Conservation (phyloP, 768 basidiomycete genomes). For the Suillus clintonianus region DNA sequence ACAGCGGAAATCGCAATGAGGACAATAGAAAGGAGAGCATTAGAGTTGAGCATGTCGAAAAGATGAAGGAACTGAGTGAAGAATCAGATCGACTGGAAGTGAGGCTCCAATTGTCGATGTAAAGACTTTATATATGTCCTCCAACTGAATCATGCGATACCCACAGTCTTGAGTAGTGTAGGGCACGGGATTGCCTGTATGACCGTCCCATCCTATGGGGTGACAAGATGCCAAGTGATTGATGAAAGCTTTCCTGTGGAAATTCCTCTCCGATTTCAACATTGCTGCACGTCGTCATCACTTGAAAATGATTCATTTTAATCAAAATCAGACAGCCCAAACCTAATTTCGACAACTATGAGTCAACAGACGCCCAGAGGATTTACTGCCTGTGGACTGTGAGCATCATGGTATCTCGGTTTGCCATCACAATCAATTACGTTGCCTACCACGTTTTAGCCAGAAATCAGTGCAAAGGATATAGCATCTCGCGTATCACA, state of each 20-base stretch:
- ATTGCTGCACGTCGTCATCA: neutral
- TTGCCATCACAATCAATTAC: neutral
- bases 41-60: slow-evolving; percentile 17
- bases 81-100: slow-evolving; percentile 3
- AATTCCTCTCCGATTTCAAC: neutral
- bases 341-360: neutral
- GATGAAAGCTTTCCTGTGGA: neutral
- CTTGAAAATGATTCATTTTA: neutral
- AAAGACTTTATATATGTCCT: slow-evolving; percentile 2
- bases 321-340: neutral
- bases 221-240: neutral
- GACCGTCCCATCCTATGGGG: neutral
- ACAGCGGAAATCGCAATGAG: slow-evolving; percentile 14
- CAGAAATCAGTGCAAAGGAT: neutral
- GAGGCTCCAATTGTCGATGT: neutral
- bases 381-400: neutral
- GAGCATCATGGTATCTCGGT: neutral
- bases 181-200: neutral
- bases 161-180: neutral
- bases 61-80: neutral
- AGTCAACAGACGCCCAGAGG: neutral
- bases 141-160: neutral
- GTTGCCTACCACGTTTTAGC: neutral
- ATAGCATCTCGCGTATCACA: neutral
- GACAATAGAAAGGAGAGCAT: slow-evolving; percentile 12